phyloP scores from a whole-genome alignment of 2,329 filamentous ascomycete species.

The Sphaerulina populicola region DNA sequence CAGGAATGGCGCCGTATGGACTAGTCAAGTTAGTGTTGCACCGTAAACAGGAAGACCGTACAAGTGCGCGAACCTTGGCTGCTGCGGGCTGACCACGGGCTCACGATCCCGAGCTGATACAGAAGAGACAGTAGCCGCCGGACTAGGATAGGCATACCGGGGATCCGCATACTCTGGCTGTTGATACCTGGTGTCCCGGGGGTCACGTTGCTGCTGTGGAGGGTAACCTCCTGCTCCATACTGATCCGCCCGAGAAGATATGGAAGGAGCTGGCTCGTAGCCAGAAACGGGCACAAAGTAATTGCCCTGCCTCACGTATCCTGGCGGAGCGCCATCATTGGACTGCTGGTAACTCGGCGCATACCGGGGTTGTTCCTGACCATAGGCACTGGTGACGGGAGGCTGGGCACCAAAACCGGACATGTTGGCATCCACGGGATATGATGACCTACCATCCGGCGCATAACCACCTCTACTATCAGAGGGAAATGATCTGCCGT shows the following conservation, averaged over 20 bases:
- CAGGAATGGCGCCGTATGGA: slow-evolving; percentile 23
- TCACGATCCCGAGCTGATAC: slow-evolving; percentile 26
- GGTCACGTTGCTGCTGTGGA: slow-evolving; percentile 21
- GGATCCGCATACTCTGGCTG: slow-evolving; percentile 29
- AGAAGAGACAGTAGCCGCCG: slow-evolving; percentile 29
- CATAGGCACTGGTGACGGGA: slow-evolving; percentile 24
- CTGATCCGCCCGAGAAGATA: slow-evolving; percentile 24
- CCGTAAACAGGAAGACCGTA: slow-evolving; percentile 2
- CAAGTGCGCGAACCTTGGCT: slow-evolving; percentile 28
- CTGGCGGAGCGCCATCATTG: slow-evolving; percentile 29
- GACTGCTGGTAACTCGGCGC: slow-evolving; percentile 21
- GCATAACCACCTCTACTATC: slow-evolving; percentile 21
- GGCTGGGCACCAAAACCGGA: slow-evolving; percentile 22
- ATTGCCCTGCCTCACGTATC: slow-evolving; percentile 31
- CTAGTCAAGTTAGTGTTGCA: slow-evolving; percentile 25
- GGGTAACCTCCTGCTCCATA: slow-evolving; percentile 22
- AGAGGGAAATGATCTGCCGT: slow-evolving; percentile 23
- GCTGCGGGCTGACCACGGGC: slow-evolving; percentile 24
- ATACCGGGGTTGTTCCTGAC: slow-evolving; percentile 27
- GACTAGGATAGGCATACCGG: slow-evolving; percentile 32
- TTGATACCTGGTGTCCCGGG: slow-evolving; percentile 25
- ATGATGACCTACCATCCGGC: slow-evolving; percentile 23
- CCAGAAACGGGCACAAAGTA: slow-evolving; percentile 30
- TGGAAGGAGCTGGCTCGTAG: slow-evolving; percentile 22
- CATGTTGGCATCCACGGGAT: slow-evolving; percentile 23